Evolutionary conservation across 768 basidiomycete species (phyloP).

Genomic region (Termitomyces bulborhizus): DNA sequence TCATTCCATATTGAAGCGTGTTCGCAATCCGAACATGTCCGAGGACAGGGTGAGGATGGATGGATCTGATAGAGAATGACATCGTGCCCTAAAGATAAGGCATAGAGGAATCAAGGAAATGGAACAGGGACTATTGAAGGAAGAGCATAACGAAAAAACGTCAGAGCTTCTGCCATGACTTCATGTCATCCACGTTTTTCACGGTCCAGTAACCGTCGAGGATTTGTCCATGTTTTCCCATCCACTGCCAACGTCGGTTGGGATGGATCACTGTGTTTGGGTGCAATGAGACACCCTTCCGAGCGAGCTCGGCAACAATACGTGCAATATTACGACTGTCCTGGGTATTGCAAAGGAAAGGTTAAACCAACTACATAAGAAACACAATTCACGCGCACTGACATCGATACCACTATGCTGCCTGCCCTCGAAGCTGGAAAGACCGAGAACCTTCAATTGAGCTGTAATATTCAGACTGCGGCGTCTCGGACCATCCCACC

Average conservation of each 20-base stretch:
- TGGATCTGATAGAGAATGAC: background rate
- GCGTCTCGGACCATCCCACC: conserved; percentile 19
- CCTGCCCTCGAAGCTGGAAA: conserved; percentile 76
- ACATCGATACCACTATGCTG: conserved; percentile 90
- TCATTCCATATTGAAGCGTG: background rate
- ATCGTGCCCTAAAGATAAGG: too few relatives aligned
- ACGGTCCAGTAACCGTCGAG: conserved; percentile 35
- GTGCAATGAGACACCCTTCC: conserved; percentile 57
- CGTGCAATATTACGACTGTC: conserved; percentile 88
- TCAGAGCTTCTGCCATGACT: conserved; percentile 1
- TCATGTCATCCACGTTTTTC: background rate
- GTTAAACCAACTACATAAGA: conserved; percentile 8
- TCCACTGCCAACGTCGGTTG: conserved; percentile 75
- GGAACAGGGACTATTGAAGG: background rate
- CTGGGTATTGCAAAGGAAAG: conserved; percentile 31
- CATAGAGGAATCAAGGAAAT: background rate
- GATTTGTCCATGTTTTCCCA: conserved; percentile 71
- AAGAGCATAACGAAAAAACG: background rate
- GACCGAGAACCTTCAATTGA: conserved; percentile 68
- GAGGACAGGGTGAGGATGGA: background rate
- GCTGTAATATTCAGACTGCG: conserved; percentile 59
- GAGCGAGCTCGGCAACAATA: conserved; percentile 73
- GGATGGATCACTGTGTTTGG: conserved; percentile 70
- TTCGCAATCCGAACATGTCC: too few relatives aligned
- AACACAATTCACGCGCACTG: conserved; percentile 27